Percentiles rank a stretch among this genome's conserved stretches.
Conservation (phyloP, 208 protist species). For the Leishmania tarentolae region DNA sequence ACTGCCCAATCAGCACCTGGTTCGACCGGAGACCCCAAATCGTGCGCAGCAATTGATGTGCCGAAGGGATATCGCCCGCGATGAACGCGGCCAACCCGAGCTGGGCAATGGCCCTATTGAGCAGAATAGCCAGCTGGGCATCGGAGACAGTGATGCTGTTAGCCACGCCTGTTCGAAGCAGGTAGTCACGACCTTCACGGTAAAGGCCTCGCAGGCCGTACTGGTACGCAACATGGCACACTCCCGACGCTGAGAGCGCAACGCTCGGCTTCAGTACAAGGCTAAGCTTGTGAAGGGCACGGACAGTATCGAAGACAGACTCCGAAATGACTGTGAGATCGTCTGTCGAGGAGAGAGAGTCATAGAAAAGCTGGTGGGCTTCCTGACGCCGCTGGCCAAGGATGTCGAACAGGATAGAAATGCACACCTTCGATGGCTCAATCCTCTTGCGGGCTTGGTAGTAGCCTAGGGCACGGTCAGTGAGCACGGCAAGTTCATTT, state of each 20-base stretch:
- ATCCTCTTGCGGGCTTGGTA: slow-evolving; percentile 44
- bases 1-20: slow-evolving; percentile 71
- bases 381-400: slow-evolving; percentile 66
- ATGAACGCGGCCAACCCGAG: slow-evolving; percentile 83
- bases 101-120: slow-evolving; percentile 83
- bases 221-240: slow-evolving; percentile 81
- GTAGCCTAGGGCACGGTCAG: slow-evolving; percentile 62
- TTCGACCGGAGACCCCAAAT: slow-evolving; percentile 62
- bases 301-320: slow-evolving; percentile 66
- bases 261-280: slow-evolving; percentile 30
- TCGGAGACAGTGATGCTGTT: slow-evolving; percentile 35
- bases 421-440: slow-evolving; percentile 46
- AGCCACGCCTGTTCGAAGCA: slow-evolving; percentile 63
- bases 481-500: slow-evolving; percentile 69
- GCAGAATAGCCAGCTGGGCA: slow-evolving; percentile 54
- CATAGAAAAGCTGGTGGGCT: slow-evolving; percentile 74
- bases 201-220: slow-evolving; percentile 73
- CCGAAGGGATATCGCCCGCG: slow-evolving; percentile 55
- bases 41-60: slow-evolving; percentile 64
- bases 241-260: slow-evolving; percentile 24
- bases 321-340: slow-evolving; percentile 43
- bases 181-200: slow-evolving; percentile 69
- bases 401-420: slow-evolving; percentile 63
- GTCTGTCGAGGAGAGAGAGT: slow-evolving; percentile 23
- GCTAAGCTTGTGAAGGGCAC: slow-evolving; percentile 51